Percentiles rank a stretch among this genome's conserved stretches.
Conservation (phyloP, 345 rosid species). For the Trapa incisa region DNA sequence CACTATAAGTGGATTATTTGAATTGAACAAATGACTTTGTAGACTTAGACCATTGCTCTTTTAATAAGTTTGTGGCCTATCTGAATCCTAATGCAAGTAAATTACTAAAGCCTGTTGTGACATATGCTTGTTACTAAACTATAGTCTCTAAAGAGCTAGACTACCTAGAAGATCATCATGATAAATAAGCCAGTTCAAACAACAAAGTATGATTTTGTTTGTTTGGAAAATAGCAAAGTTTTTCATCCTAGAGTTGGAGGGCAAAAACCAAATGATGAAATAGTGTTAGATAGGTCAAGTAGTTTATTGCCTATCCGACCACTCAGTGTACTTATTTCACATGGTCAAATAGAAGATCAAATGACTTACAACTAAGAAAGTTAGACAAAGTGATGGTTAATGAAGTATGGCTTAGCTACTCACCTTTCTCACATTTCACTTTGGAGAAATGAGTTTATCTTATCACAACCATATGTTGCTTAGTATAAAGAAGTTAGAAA, state of each 20-base stretch:
- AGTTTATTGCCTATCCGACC: too few relatives aligned
- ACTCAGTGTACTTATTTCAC: too few relatives aligned
- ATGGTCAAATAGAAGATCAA: too few relatives aligned
- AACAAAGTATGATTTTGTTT: too few relatives aligned
- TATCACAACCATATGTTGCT: too few relatives aligned
- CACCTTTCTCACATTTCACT: too few relatives aligned
- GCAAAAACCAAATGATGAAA: background rate
- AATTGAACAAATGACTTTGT: background rate
- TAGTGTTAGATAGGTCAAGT: background rate
- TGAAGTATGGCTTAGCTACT: too few relatives aligned
- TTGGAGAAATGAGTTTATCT: too few relatives aligned
- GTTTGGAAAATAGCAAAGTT: background rate
- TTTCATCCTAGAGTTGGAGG: background rate
- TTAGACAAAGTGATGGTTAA: too few relatives aligned
- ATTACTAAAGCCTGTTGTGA: background rate
- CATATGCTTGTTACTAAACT: background rate
- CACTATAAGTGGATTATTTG: background rate
- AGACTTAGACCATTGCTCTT: background rate
- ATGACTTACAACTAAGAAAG: too few relatives aligned
- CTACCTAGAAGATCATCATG: background rate
- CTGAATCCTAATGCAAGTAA: background rate
- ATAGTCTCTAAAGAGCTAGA: background rate
- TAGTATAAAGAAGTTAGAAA: too few relatives aligned
- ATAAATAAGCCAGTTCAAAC: background rate
- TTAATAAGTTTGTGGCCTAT: background rate